These are phyloP conservation scores for Bolboschoenus planiculmis DNA, from an alignment of 176 grass and related monocot species.

Conservation along the genomic window DNA sequence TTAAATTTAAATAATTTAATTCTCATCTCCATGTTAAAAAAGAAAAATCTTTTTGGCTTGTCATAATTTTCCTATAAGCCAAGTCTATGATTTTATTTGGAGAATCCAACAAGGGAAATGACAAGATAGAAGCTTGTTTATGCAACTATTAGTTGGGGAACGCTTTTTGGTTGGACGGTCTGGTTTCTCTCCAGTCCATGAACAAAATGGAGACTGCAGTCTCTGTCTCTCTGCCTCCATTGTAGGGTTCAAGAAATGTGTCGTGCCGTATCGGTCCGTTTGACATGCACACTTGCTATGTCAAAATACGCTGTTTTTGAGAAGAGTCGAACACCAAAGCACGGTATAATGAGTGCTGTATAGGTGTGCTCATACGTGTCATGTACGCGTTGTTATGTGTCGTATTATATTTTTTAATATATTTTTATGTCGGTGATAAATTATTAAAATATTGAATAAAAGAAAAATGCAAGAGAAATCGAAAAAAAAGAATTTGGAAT, in stretches of 20 bases:
- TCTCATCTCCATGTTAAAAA: too few species aligned
- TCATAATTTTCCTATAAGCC: neutral
- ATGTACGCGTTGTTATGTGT: neutral
- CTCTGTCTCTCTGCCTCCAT: neutral
- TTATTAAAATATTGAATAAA: neutral
- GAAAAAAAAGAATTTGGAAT: neutral
- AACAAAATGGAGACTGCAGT: neutral
- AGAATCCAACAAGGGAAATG: conserved; percentile 1
- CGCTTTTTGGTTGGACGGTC: neutral
- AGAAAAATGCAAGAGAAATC: neutral
- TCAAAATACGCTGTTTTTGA: neutral
- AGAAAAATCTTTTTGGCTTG: neutral
- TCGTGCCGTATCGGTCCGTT: neutral
- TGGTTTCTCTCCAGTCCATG: neutral
- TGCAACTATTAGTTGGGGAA: neutral
- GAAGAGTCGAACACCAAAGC: neutral
- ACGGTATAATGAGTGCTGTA: too few species aligned
- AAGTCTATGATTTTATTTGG: neutral
- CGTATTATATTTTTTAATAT: neutral
- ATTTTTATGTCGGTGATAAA: neutral
- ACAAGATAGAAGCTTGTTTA: conserved; percentile 6
- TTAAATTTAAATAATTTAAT: too few species aligned
- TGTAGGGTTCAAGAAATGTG: neutral
- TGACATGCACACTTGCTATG: neutral
- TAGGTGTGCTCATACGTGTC: neutral